These are phyloP conservation scores for Fusarium devonianum DNA, from an alignment of 2,329 filamentous ascomycete genomes.

Conservation along the genomic window DNA sequence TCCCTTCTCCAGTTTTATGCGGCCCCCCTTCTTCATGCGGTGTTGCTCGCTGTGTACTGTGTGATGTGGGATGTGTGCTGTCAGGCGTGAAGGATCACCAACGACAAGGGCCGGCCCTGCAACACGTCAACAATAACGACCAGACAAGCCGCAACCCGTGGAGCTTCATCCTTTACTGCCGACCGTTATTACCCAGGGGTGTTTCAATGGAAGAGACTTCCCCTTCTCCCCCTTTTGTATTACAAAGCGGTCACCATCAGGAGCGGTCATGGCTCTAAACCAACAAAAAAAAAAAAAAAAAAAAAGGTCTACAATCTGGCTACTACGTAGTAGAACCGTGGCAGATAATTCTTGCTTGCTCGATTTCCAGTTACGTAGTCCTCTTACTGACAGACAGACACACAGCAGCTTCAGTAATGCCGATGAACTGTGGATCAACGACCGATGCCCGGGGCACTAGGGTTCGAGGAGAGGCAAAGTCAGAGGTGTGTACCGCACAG, in stretches of 20 bases:
- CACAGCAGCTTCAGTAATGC: conserved; percentile 22
- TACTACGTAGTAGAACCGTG: too few relatives aligned
- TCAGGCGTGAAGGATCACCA: conserved; percentile 8
- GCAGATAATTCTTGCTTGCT: too few relatives aligned
- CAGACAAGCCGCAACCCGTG: conserved; percentile 2
- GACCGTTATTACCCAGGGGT: conserved; percentile 1
- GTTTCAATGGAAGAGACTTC: not conserved
- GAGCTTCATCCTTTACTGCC: not conserved
- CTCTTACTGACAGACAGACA: conserved; percentile 19
- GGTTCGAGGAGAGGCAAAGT: conserved; percentile 10
- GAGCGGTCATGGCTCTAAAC: conserved; percentile 9
- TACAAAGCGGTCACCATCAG: conserved; percentile 16
- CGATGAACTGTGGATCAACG: conserved; percentile 32
- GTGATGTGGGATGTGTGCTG: conserved; percentile 27
- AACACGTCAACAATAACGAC: conserved; percentile 8
- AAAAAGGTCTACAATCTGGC: too few relatives aligned
- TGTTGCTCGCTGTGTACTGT: conserved; percentile 9
- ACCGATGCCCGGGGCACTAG: conserved; percentile 25
- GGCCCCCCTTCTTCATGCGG: conserved; percentile 18
- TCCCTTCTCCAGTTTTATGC: conserved; percentile 25
- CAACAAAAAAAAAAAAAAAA: conserved; percentile 8
- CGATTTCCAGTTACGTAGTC: too few relatives aligned
- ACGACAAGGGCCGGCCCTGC: conserved; percentile 8
- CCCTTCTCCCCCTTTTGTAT: not conserved
- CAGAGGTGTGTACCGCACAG: conserved; percentile 17